Evolutionary conservation across 1,284 basidiomycete genomes (phyloP), one percentile per base, ranked within the genome.

Genomic region (Ganoderma meredithae): DNA sequence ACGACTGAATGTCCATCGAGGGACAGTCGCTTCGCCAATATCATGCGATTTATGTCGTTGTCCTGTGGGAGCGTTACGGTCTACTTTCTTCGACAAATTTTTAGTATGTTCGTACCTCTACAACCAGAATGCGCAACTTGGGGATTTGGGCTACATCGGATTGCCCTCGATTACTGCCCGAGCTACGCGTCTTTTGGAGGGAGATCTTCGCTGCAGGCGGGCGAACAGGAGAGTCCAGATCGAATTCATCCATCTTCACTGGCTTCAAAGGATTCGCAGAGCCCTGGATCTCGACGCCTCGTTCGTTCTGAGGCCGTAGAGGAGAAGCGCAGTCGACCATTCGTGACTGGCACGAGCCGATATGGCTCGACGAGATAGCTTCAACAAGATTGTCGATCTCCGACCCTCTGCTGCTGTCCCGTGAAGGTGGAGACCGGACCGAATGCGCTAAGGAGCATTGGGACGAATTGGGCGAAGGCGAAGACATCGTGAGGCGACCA

Each of bases 1-100:
- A 90, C 81, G 1, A 94, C 90, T 13, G 77, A 82, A 74, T 95
- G 92, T 0, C 91, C 91, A 74, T 90, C 90, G 69, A 90, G 82
- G 17, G 82, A 81, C 31, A 96, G 79, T 7, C 93, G 85, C 76
- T 93, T 94, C 17, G 86, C 85, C 2, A 95, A 84, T 43, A 95
- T 90, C 64, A 83, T 86, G 13, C 90, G 86, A 77, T 95, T 95
- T 76, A 95, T 90, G 65, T 89, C 85, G 72, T 95, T 93, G 73
- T 94, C 90, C 90, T 92, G 53, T 3, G 70, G 12, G 36, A 19
- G 22, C 63, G 13, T 49, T 53, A 27, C 19, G 17, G 41, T 15
- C n/a, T 17, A 6, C 3, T 61, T 40, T 17, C n/a, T 3, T 22
- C 1, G 60, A 62, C 33, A 10, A 13, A 36, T 36, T 1, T 36